Conservation (phyloP, 2,329 filamentous ascomycete species). For the Botrytis squamosa region DNA sequence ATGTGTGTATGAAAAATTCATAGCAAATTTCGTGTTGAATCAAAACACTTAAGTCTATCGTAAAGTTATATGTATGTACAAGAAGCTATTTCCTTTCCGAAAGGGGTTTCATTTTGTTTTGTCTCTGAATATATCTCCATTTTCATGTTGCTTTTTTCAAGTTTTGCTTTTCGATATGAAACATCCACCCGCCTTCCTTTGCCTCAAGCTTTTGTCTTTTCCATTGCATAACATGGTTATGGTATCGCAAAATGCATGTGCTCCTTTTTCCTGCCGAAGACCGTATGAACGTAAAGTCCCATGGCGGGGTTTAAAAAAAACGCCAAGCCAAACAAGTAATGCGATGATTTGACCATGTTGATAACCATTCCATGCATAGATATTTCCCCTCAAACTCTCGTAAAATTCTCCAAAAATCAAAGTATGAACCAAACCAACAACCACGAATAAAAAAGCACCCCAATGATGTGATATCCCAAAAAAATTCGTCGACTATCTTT, state of each 20-base stretch:
- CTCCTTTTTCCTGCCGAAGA: neutral
- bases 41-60: slow-evolving; percentile 6
- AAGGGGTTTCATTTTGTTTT: neutral
- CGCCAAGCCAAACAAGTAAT: neutral
- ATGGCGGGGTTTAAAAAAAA: neutral
- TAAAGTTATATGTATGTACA: slow-evolving; percentile 11
- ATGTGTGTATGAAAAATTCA: neutral
- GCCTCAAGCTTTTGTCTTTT: neutral
- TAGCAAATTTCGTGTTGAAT: neutral
- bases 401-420: neutral
- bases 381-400: neutral
- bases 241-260: slow-evolving; percentile 4
- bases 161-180: neutral
- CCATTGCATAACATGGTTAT: neutral
- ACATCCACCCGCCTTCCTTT: neutral
- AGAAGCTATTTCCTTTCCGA: slow-evolving; percentile 3
- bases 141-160: neutral
- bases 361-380: slow-evolving; percentile 9
- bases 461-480: slow-evolving; percentile 14
- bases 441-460: neutral
- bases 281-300: neutral
- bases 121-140: neutral
- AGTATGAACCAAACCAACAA: neutral
- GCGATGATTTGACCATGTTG: slow-evolving; percentile 2
- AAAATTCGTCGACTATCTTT: slow-evolving; percentile 17